A percentile compares a stretch with the other conserved stretches of the same genome.
These are phyloP conservation scores for Porcisia hertigi DNA, from an alignment of 208 protist genomes.

Conservation along the genomic window DNA sequence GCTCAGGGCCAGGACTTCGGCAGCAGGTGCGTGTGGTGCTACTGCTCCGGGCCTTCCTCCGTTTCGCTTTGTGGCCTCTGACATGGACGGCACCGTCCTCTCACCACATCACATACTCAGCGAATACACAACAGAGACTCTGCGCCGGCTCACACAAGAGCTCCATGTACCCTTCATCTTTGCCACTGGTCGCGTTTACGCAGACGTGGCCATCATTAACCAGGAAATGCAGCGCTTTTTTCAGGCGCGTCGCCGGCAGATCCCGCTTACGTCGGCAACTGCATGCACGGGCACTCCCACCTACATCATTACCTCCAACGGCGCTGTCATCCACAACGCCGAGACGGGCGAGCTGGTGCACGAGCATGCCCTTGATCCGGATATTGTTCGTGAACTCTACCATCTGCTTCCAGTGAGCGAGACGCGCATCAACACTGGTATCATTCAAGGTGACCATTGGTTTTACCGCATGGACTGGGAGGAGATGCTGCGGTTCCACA, in stretches of 20 bases:
- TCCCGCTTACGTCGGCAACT: slow-evolving; percentile 29
- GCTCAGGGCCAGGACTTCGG: slow-evolving; percentile 4
- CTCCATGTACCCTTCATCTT: slow-evolving; percentile 69
- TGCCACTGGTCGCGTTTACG: slow-evolving; percentile 67
- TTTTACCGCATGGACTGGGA: slow-evolving; percentile 41
- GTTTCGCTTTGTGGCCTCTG: slow-evolving; percentile 49
- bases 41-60: not conserved
- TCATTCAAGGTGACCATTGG: slow-evolving; percentile 41
- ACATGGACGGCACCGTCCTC: slow-evolving; percentile 67
- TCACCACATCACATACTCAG: slow-evolving; percentile 40
- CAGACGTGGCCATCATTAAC: slow-evolving; percentile 49
- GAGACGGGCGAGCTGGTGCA: slow-evolving; percentile 38
- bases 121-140: slow-evolving; percentile 35
- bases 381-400: slow-evolving; percentile 32
- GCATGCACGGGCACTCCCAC: slow-evolving; percentile 11
- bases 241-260: slow-evolving; percentile 34
- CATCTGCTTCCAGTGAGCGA: slow-evolving; percentile 37
- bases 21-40: not conserved
- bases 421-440: slow-evolving; percentile 50
- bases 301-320: slow-evolving; percentile 60
- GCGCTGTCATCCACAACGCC: slow-evolving; percentile 48
- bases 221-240: slow-evolving; percentile 42
- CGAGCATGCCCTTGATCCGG: slow-evolving; percentile 31
- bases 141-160: slow-evolving; percentile 52
- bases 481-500: slow-evolving; percentile 53